These are phyloP conservation scores for Aspergillus baeticus DNA, from an alignment of 495 filamentous ascomycete species.

Conservation along the genomic window DNA sequence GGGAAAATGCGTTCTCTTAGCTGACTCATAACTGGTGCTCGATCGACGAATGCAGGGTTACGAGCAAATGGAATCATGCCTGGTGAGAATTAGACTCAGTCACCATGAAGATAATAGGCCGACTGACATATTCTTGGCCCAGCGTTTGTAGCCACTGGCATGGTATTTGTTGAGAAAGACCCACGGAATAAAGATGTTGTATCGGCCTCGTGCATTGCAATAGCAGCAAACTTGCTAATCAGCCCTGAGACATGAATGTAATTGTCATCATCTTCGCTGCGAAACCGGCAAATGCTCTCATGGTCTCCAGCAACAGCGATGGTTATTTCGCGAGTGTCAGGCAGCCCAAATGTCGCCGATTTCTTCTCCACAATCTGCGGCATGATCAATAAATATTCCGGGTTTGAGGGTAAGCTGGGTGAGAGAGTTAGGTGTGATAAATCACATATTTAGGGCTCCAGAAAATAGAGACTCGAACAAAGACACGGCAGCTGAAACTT, in stretches of 20 bases:
- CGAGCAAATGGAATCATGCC: slow-evolving; percentile 6
- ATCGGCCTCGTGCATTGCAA: slow-evolving; percentile 4
- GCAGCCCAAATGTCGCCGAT: slow-evolving; percentile 26
- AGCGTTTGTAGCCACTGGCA: neutral
- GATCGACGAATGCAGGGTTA: slow-evolving; percentile 9
- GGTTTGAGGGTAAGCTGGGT: too few species aligned
- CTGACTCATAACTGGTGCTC: neutral
- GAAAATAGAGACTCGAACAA: too few species aligned
- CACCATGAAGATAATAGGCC: too few species aligned
- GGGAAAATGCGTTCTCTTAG: slow-evolving; percentile 3
- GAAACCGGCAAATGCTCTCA: slow-evolving; percentile 27
- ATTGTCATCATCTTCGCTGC: slow-evolving; percentile 19
- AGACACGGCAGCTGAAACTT: neutral
- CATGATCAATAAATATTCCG: neutral
- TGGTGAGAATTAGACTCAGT: too few species aligned
- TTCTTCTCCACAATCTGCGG: slow-evolving; percentile 24
- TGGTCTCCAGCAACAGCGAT: slow-evolving; percentile 25
- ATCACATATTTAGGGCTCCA: neutral
- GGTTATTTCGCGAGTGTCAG: slow-evolving; percentile 24
- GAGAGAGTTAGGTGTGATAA: neutral
- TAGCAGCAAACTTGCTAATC: slow-evolving; percentile 8
- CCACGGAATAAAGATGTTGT: slow-evolving; percentile 4
- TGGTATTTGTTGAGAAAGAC: neutral
- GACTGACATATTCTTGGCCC: slow-evolving; percentile 3
- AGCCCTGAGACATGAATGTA: slow-evolving; percentile 23